phyloP scores from a whole-genome alignment of 257 asterid species.

The Fraxinus cuspidata region DNA sequence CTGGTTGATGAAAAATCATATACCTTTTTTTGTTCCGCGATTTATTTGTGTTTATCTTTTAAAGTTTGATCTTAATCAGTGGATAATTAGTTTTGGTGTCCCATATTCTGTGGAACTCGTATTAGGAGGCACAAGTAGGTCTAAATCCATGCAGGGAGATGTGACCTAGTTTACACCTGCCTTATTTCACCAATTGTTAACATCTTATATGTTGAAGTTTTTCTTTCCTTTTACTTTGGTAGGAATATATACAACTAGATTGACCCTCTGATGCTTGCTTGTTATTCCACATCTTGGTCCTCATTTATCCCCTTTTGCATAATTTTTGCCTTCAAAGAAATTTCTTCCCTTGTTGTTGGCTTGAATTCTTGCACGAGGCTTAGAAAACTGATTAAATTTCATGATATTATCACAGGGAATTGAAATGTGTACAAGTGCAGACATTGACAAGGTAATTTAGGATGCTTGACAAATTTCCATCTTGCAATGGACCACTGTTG shows the following conservation, averaged over 20 bases:
- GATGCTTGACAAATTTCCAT: constrained; percentile 23
- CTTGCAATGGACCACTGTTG: neutral
- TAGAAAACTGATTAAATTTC: constrained; percentile 20
- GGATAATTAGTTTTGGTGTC: neutral
- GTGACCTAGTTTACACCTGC: neutral
- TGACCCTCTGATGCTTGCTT: constrained; percentile 13
- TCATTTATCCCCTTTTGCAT: constrained; percentile 10
- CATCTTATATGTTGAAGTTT: constrained; percentile 4
- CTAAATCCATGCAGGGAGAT: neutral
- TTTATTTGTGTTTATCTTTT: neutral
- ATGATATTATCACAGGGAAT: constrained; percentile 65
- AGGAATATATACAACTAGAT: constrained; percentile 6
- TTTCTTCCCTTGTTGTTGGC: neutral
- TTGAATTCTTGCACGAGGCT: constrained; percentile 3
- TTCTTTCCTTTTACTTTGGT: constrained; percentile 8
- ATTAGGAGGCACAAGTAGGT: neutral
- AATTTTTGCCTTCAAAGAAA: constrained; percentile 3
- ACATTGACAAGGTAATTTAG: constrained; percentile 62
- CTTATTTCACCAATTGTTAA: neutral
- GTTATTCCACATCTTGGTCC: constrained; percentile 2
- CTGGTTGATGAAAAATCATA: neutral
- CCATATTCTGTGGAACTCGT: neutral
- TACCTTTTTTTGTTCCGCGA: neutral
- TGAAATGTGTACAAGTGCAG: constrained; percentile 68
- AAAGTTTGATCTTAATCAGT: neutral